Conservation (phyloP, 2,329 filamentous ascomycete genomes). For the Neonectria faginata region DNA sequence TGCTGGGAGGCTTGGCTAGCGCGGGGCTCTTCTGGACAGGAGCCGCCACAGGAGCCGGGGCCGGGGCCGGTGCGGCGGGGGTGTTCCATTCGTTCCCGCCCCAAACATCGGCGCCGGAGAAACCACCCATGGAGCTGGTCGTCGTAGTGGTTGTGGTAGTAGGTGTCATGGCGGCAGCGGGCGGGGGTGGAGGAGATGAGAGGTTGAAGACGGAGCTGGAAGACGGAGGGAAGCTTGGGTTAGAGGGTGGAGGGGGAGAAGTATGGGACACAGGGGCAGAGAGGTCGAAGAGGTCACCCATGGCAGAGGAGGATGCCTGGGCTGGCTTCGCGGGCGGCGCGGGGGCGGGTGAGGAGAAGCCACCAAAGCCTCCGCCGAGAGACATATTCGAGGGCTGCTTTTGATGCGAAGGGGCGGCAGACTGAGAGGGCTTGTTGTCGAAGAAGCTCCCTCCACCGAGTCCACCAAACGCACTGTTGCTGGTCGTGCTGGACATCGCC, state of each 20-base stretch:
- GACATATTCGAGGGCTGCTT: conserved; percentile 67
- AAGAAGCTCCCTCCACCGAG: conserved; percentile 86
- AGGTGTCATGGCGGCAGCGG: conserved; percentile 55
- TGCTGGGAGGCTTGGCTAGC: conserved; percentile 57
- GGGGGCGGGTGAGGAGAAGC: conserved; percentile 63
- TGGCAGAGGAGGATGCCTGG: conserved; percentile 65
- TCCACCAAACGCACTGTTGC: conserved; percentile 59
- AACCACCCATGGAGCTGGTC: conserved; percentile 54
- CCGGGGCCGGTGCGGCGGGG: conserved; percentile 65
- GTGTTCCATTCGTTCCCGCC: conserved; percentile 86
- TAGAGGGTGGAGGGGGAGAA: conserved; percentile 55
- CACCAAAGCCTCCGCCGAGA: conserved; percentile 75
- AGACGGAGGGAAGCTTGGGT: conserved; percentile 54
- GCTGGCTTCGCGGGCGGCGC: conserved; percentile 56
- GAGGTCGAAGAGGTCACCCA: conserved; percentile 87
- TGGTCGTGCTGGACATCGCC: conserved; percentile 53
- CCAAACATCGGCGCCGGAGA: conserved; percentile 79
- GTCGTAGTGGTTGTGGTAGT: conserved; percentile 38
- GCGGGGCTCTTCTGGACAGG: conserved; percentile 73
- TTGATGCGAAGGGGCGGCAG: conserved; percentile 62
- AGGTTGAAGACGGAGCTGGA: conserved; percentile 84
- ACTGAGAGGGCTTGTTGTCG: conserved; percentile 74
- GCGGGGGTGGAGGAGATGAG: conserved; percentile 64
- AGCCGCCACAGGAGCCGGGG: conserved; percentile 51
- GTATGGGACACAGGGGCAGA: conserved; percentile 64